Evolutionary conservation across 2,329 filamentous ascomycete species (phyloP), one percentile per base, ranked within the genome.

Genomic region (Hymenoscyphus fructigenus): DNA sequence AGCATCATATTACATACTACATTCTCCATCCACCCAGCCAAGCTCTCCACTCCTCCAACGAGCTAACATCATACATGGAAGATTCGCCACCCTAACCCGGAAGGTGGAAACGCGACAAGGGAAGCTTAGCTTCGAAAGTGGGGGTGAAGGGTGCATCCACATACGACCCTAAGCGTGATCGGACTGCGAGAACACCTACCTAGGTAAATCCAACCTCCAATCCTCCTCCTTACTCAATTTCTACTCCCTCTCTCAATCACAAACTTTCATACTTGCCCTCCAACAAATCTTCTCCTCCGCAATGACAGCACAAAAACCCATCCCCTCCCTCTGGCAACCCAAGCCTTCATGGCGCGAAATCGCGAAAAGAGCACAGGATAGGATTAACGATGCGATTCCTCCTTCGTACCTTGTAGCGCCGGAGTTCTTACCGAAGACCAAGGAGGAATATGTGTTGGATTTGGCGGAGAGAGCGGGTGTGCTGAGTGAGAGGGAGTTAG

Each of bases 401-500:
- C n/a, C 44, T 12, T 50, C 44, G 1, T 50, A 50, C 44, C 44
- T 50, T 7, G 44, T 23, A 5, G n/a, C 44, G 1, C 44, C 44
- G 10, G 44, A 50, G 20, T 50, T 23, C 44, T 15, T 50, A 23
- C 44, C 44, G 14, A 50, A 23, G 20, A 23, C 44, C 9, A 14
- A 14, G 17, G 44, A 50, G 20, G 44, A 50, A 23, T 50, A 67
- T 17, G 61, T 67, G 7, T n/a, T 62, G 5, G 32, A 28, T 15
- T 14, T 64, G 5, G 23, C 61, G 3, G 14, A 55, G n/a, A 59
- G 63, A 44, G 36, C 29, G 12, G 65, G 65, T 4, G 23, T 62
- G 5, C 23, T 66, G 29, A 59, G 50, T 6, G n/a, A 26, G 5
- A 57, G 74, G n/a, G 83, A 85, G 68, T 69, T 84, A 72, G 78